Conservation (phyloP, 768 basidiomycete species). For the Gloeophyllum trabeum region DNA sequence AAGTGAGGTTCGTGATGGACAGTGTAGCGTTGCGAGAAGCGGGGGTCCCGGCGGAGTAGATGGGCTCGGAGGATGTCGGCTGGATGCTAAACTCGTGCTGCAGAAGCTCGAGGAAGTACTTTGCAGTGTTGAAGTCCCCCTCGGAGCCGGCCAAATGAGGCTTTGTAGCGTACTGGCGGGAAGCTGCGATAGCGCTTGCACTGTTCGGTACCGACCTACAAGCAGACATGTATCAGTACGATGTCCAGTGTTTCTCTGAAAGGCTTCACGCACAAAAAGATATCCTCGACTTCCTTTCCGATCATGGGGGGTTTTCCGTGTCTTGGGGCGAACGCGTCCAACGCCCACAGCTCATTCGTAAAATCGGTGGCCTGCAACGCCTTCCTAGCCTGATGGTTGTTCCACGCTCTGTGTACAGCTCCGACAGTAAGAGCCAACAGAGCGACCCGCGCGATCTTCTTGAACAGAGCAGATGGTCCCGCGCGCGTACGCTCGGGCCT, state of each 20-base stretch:
- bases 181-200: constrained; percentile 36
- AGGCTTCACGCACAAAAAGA: background rate
- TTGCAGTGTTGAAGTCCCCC: constrained; percentile 49
- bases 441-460: background rate
- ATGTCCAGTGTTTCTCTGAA: background rate
- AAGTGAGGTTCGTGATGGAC: constrained; percentile 26
- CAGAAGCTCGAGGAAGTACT: constrained; percentile 55
- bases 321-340: background rate
- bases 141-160: constrained; percentile 55
- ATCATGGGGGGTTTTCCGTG: background rate
- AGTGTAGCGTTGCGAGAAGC: constrained; percentile 62
- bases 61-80: constrained; percentile 28
- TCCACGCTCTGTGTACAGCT: background rate
- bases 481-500: too few relatives aligned
- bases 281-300: background rate
- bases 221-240: background rate
- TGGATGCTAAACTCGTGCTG: constrained; percentile 49
- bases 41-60: constrained; percentile 61
- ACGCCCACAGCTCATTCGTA: background rate
- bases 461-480: background rate
- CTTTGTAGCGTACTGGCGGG: constrained; percentile 36
- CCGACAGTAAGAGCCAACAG: background rate
- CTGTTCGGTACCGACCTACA: constrained; percentile 39
- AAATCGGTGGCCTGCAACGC: too few relatives aligned
- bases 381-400: background rate